A percentile compares a stretch with the other conserved stretches of the same genome.
Evolutionary conservation across 441 rosid species (phyloP).

Genomic region (Mallotus repandus): DNA sequence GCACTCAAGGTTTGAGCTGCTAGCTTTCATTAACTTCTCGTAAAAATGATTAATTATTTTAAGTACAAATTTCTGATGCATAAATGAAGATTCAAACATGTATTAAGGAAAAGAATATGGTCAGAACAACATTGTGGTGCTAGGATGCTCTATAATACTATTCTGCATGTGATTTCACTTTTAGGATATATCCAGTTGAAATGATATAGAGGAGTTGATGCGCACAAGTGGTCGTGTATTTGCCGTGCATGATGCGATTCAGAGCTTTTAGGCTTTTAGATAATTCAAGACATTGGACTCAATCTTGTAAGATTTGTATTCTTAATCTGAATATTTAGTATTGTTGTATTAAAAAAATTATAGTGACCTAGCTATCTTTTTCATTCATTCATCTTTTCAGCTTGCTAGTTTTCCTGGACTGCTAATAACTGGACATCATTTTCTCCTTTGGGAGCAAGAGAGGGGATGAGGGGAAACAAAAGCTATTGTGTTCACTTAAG

Average conservation of each 20-base stretch:
- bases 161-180: not conserved
- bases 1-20: slow-evolving; percentile 39
- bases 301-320: not conserved
- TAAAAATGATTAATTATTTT: not conserved
- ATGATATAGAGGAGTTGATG: not conserved
- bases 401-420: not conserved
- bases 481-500: not conserved
- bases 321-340: not conserved
- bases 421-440: not conserved
- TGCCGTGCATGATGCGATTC: slow-evolving; percentile 3
- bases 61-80: slow-evolving; percentile 1
- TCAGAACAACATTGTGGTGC: not conserved
- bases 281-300: slow-evolving; percentile 3
- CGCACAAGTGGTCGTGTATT: not conserved
- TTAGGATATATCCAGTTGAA: not conserved
- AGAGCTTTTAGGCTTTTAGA: not conserved
- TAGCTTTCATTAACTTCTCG: slow-evolving; percentile 14
- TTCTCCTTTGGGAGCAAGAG: not conserved
- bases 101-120: not conserved
- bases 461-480: not conserved
- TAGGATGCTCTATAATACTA: not conserved
- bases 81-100: not conserved
- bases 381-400: not conserved
- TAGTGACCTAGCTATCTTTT: too few relatives aligned
- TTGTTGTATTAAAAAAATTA: not conserved